A percentile compares a stretch with the other conserved stretches of the same genome.
Evolutionary conservation across 495 filamentous ascomycete species (phyloP).

Genomic region (Aspergillus conjunctus): DNA sequence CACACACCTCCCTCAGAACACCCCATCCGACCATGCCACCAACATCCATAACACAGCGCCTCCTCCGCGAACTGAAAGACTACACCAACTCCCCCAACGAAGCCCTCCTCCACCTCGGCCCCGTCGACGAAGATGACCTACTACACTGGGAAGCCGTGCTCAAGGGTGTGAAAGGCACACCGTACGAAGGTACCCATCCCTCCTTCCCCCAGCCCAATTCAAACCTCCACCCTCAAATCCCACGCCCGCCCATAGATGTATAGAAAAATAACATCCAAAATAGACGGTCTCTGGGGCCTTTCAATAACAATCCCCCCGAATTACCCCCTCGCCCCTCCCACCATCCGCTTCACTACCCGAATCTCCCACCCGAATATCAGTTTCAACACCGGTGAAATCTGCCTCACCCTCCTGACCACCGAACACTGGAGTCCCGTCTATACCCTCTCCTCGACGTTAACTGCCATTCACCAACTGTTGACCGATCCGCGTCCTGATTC

Average conservation of each 20-base stretch:
- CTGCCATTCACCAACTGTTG: conserved; percentile 76
- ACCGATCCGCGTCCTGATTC: conserved; percentile 75
- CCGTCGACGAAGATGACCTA: conserved; percentile 68
- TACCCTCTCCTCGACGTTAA: conserved; percentile 74
- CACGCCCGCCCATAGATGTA: conserved; percentile 9
- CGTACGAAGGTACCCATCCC: conserved; percentile 65
- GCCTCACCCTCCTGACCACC: conserved; percentile 79
- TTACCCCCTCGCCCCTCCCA: conserved; percentile 79
- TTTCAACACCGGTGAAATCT: conserved; percentile 85
- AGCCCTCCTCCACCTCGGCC: conserved; percentile 63
- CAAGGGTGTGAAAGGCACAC: conserved; percentile 64
- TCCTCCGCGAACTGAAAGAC: conserved; percentile 66
- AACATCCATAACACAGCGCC: conserved; percentile 54
- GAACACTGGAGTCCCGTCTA: conserved; percentile 83
- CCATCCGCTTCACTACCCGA: conserved; percentile 74
- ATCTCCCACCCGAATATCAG: conserved; percentile 87
- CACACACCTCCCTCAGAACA: not conserved
- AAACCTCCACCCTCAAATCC: not conserved
- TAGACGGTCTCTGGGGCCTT: conserved; percentile 84
- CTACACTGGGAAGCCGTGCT: conserved; percentile 79
- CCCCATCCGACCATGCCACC: conserved; percentile 28
- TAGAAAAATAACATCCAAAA: not conserved
- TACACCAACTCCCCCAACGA: conserved; percentile 58
- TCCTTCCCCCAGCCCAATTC: conserved; percentile 1
- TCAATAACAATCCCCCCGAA: conserved; percentile 70